Percentiles rank a stretch among this genome's conserved stretches.
Conservation (phyloP, 495 filamentous ascomycete genomes). For the Neurospora sp. region DNA sequence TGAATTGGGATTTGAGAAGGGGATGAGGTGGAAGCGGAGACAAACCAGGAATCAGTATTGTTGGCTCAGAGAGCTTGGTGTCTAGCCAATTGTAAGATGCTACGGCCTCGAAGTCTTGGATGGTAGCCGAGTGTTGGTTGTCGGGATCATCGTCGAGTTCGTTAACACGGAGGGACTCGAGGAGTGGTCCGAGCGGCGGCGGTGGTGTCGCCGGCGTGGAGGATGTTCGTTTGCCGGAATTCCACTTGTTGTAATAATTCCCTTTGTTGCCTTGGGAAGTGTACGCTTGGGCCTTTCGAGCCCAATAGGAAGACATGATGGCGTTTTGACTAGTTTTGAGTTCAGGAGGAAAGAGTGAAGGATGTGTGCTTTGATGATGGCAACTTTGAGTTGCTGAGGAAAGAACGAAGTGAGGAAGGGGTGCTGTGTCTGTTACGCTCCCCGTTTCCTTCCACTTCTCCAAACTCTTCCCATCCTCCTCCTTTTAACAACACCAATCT, state of each 20-base stretch:
- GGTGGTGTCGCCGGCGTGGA: slow-evolving; percentile 2
- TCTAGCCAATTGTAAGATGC: slow-evolving; percentile 19
- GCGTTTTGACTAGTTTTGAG: neutral
- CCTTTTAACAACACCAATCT: neutral
- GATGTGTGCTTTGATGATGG: neutral
- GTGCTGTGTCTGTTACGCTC: neutral
- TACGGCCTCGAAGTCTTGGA: neutral
- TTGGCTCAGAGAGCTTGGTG: neutral
- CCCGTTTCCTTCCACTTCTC: neutral
- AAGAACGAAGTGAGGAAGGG: neutral
- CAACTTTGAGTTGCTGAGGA: neutral
- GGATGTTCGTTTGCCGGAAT: neutral
- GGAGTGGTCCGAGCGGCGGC: slow-evolving; percentile 9
- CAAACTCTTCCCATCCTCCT: neutral
- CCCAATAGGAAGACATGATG: neutral
- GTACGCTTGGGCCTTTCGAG: neutral
- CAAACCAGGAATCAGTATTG: slow-evolving; percentile 16
- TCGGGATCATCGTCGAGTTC: neutral
- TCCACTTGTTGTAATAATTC: neutral
- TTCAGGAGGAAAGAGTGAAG: neutral
- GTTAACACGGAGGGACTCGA: slow-evolving; percentile 12
- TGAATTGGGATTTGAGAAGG: too few relatives aligned
- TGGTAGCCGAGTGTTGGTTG: neutral
- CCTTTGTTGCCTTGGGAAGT: neutral
- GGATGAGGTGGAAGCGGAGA: neutral